Percentiles rank a stretch among this genome's conserved stretches.
phyloP scores from a whole-genome alignment of 805 yeast species.

The Barnettozyma sucrosica region DNA sequence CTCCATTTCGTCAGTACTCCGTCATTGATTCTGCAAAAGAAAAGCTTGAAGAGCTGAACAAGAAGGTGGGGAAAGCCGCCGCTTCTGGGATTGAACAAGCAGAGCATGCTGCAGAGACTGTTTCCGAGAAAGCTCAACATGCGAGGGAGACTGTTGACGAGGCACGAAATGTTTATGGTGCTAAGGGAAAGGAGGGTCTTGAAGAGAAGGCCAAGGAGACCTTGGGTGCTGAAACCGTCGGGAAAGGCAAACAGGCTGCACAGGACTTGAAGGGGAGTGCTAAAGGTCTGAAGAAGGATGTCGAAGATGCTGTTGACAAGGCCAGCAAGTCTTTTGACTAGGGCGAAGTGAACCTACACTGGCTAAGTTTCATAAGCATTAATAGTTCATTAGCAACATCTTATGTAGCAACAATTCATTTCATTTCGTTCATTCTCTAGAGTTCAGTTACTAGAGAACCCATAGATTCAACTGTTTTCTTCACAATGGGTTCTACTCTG shows the following conservation, averaged over 20 bases:
- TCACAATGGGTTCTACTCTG: conserved; percentile 15
- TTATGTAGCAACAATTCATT: background rate
- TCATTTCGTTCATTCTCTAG: background rate
- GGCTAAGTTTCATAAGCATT: background rate
- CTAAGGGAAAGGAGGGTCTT: conserved; percentile 6
- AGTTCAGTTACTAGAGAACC: conserved; percentile 2
- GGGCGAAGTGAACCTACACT: background rate
- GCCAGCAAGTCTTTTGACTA: conserved; percentile 1
- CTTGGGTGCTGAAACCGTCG: conserved; percentile 1
- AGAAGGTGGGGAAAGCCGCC: conserved; percentile 23
- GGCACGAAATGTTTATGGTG: background rate
- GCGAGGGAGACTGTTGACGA: conserved; percentile 3
- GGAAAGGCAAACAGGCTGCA: conserved; percentile 5
- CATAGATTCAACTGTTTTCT: background rate
- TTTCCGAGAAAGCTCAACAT: conserved; percentile 8
- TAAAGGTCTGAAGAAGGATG: conserved; percentile 5
- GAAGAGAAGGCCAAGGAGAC: conserved; percentile 7
- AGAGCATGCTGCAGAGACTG: conserved; percentile 12
- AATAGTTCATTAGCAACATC: conserved; percentile 1
- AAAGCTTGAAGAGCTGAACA: conserved; percentile 19
- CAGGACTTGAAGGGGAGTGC: conserved; percentile 6
- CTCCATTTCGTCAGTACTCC: conserved; percentile 16
- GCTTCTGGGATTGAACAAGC: conserved; percentile 18
- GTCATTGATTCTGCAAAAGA: conserved; percentile 20
- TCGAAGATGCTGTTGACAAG: conserved; percentile 1